A percentile compares a stretch with the other conserved stretches of the same genome.
Conservation (phyloP, 441 rosid species). For the Hura crepitans region DNA sequence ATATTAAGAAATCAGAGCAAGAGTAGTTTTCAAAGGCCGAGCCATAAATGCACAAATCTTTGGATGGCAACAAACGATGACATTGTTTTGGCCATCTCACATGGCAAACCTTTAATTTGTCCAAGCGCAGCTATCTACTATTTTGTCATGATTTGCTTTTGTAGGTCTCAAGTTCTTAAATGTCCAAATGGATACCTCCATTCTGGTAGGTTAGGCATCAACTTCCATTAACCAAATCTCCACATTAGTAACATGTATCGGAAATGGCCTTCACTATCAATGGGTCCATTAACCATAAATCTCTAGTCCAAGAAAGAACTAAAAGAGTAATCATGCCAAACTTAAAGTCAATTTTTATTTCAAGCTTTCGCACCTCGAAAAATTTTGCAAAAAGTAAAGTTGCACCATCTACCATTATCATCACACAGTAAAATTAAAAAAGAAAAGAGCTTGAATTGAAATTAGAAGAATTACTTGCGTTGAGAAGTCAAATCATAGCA, state of each 20-base stretch:
- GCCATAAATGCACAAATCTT: slow-evolving; percentile 9
- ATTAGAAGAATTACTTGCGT: not conserved
- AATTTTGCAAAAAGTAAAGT: not conserved
- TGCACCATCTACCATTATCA: not conserved
- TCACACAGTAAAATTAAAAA: not conserved
- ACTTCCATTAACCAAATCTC: slow-evolving; percentile 12
- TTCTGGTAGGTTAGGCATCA: slow-evolving; percentile 17
- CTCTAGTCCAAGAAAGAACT: not conserved
- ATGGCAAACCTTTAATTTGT: slow-evolving; percentile 11
- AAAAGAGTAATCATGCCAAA: not conserved
- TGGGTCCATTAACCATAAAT: not conserved
- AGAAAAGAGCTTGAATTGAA: not conserved
- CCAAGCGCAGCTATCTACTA: slow-evolving; percentile 17
- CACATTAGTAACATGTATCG: not conserved
- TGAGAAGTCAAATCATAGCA: slow-evolving; percentile 29
- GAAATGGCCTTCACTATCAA: slow-evolving; percentile 1
- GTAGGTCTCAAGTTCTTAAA: slow-evolving; percentile 17
- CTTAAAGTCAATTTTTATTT: not conserved
- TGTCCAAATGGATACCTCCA: slow-evolving; percentile 1
- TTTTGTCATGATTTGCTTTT: slow-evolving; percentile 13
- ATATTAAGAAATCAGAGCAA: not conserved
- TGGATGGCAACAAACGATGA: not conserved
- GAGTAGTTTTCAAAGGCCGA: slow-evolving; percentile 8
- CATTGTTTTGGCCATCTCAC: slow-evolving; percentile 8
- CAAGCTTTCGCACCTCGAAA: not conserved